Percentiles rank a stretch among this genome's conserved stretches.
These are phyloP conservation scores for Xerocomus minutiporus DNA, from an alignment of 1,284 basidiomycete species.

Conservation along the genomic window DNA sequence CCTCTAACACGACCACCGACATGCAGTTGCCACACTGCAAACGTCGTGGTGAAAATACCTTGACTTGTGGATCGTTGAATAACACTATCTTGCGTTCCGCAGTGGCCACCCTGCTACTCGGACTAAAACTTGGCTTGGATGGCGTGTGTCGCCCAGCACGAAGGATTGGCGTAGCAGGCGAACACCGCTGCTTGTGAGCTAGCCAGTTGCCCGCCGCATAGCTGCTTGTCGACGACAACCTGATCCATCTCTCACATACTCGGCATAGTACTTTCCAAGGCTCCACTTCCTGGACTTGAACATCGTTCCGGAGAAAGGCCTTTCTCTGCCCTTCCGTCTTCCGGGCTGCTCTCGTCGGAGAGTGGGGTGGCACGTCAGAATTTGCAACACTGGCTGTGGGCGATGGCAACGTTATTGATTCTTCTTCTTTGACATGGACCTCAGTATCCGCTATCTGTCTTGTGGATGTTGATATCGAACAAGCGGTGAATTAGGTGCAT, in stretches of 20 bases:
- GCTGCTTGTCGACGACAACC: conserved; percentile 36
- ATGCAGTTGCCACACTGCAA: conserved; percentile 53
- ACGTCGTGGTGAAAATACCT: conserved; percentile 38
- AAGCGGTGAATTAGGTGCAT: not conserved
- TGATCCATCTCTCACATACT: conserved; percentile 58
- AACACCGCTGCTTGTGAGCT: conserved; percentile 45
- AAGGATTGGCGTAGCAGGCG: conserved; percentile 37
- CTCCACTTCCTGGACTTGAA: conserved; percentile 44
- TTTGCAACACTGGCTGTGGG: not conserved
- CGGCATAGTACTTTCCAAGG: conserved; percentile 52
- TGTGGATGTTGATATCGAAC: conserved; percentile 7
- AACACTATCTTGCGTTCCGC: conserved; percentile 55
- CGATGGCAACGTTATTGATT: conserved; percentile 2
- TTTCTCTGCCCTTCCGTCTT: conserved; percentile 45
- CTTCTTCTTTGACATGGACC: conserved; percentile 16
- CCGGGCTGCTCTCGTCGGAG: conserved; percentile 13
- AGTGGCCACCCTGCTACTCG: conserved; percentile 51
- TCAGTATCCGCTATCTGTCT: conserved; percentile 14
- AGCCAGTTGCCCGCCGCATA: conserved; percentile 53
- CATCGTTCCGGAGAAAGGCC: conserved; percentile 49
- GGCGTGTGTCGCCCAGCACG: conserved; percentile 11
- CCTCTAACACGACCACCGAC: conserved; percentile 38
- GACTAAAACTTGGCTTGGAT: conserved; percentile 35
- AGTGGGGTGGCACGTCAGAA: not conserved
- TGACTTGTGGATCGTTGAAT: conserved; percentile 57